Base-by-base conservation (phyloP, 1,139 yeast genomes). In the Hemisphaericaspora lyxosophila region DNA sequence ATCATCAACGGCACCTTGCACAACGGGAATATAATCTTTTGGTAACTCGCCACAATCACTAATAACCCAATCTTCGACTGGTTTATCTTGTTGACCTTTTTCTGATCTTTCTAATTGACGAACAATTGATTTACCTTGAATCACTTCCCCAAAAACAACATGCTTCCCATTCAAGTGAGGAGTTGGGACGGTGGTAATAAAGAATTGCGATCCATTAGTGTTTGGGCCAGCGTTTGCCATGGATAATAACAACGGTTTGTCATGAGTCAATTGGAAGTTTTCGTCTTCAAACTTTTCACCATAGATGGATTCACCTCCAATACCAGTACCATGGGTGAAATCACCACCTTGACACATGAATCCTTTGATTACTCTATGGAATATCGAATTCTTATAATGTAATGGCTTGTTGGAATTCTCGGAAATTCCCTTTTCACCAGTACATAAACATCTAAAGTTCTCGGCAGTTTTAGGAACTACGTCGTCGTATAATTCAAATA, bases 331-430 rank as follows among this genome's bases (percentile, higher is more conserved):
- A 47, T 79, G 81, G 32, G 97, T 89, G 69, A 90, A 90, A 58
- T 92, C 98, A 54, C 98, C 98, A 60, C 97, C 97, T 67, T 89
- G 97, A 53, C 86, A 76, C 97, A 90, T 90, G 59, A 89, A 89
- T 36, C 78, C 80, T 59, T 85, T 85, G 60, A 94, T 94, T 24
- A 94, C 94, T 49, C 99, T 77, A 65, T 94, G 98, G 73, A 94
- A 90, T 11, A 74, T 70, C 7, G 94, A 82, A 27, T 86, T 86
- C 60, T 89, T 85, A 73, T 80, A 92, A 42, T 71, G 67, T 45
- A 86, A 70, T 7, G 87, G 87, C 46, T 78, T 73, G 8, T 89
- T 90, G 1, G 74, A 63, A 34, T 60, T 54, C 26, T 62, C 55
- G 11, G 88, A 84, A 25, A 51, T 53, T 15, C 97, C 97, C 53